Base-by-base conservation (phyloP, 169 alveolate species). In the Haemoproteus tartakovskyi region DNA sequence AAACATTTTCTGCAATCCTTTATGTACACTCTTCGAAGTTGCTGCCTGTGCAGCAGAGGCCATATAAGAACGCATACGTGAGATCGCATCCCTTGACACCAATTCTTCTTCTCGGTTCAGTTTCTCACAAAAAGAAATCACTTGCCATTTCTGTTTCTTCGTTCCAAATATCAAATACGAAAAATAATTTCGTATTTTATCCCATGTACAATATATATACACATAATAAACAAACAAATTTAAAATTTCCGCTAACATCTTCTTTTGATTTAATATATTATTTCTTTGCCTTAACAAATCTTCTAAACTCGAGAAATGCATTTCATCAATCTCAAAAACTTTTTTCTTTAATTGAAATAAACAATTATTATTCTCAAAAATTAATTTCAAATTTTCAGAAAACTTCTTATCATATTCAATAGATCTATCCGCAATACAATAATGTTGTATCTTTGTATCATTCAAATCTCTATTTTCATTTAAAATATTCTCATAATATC, bases 141-240 rank as follows among this genome's bases (percentile, higher is more conserved):
- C n/a, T n/a, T n/a, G n/a, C n/a, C n/a, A n/a, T n/a, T n/a, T n/a
- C n/a, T n/a, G n/a, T n/a, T n/a, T 61, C 16, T 11, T 46, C 12
- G 54, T 2, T 19, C 84, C 84, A 36, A 12, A 45, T 56, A 74
- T 74, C 26, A 74, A 21, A 3, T 57, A 46, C 16, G 36, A 37
- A 47, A 74, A 74, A 74, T 74, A 74, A 74, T 74, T 57, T 56
- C 47, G 54, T 48, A 57, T 22, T 4, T 38, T 5, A 45, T 30
- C 41, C 84, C 84, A 74, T 21, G 36, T 27, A 61, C 84, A 74
- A 27, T 57, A 74, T 74, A 57, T 74, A 16, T 45, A 57, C 1
- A 74, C 78, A 57, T 56, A 74, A 33, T 57, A 74, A 30, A 57
- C 78, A 43, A 74, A 74, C 24, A 74, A 27, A 18, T 74, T 74